These are phyloP conservation scores for Chrysanthemum lavandulifolium DNA, from an alignment of 129 eudicot species.

Conservation along the genomic window DNA sequence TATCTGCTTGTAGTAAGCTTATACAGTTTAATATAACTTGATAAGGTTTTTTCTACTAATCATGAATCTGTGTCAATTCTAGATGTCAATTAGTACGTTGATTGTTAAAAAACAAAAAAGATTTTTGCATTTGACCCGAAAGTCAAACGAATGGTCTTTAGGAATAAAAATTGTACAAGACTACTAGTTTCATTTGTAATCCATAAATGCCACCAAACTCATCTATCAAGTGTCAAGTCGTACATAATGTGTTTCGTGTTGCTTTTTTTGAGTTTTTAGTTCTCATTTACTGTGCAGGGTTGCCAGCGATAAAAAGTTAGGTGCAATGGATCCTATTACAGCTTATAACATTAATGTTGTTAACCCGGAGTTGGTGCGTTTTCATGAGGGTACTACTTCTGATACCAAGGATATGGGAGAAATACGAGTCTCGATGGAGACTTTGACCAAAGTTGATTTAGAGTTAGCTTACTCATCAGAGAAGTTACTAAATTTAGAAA, in stretches of 20 bases:
- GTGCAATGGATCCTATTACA: conserved; percentile 29
- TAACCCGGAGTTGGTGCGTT: conserved; percentile 35
- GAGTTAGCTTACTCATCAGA: conserved; percentile 69
- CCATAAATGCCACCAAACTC: neutral
- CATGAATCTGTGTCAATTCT: neutral
- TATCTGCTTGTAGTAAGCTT: neutral
- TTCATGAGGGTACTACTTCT: conserved; percentile 37
- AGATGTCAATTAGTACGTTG: neutral
- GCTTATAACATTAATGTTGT: conserved; percentile 29
- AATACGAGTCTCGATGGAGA: conserved; percentile 48
- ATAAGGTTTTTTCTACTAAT: neutral
- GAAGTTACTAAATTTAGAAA: conserved; percentile 73
- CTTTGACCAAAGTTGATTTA: conserved; percentile 53
- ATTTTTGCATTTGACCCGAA: neutral
- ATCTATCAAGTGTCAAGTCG: neutral
- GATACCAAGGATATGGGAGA: conserved; percentile 54
- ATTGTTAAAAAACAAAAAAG: neutral
- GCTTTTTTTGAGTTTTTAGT: neutral
- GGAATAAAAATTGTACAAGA: neutral
- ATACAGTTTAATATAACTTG: neutral
- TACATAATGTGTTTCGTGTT: neutral
- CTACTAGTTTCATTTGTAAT: neutral
- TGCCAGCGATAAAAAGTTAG: neutral
- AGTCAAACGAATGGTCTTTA: conserved; percentile 3
- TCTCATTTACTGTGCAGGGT: conserved; percentile 15